Percentiles rank a stretch among this genome's conserved stretches.
Evolutionary conservation across 345 rosid species (phyloP).

Genomic region (Anacardium occidentale): DNA sequence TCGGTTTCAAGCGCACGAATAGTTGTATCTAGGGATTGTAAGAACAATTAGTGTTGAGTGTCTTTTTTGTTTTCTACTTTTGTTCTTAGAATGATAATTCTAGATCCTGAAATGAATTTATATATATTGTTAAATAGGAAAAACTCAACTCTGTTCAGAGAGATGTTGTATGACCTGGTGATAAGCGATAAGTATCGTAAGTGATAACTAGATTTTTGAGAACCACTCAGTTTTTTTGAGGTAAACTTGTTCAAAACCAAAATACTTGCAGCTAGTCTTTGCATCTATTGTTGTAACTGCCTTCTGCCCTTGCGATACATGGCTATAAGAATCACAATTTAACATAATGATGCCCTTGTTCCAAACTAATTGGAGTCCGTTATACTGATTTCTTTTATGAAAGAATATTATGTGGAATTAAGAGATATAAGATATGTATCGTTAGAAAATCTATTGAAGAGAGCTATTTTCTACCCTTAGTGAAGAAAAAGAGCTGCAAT

Average conservation of each 20-base stretch:
- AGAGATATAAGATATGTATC: not conserved
- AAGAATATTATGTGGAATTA: not conserved
- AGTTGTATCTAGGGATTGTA: not conserved
- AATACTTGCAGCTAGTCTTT: not conserved
- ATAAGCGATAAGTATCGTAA: not conserved
- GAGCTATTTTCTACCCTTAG: not conserved
- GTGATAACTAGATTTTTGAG: not conserved
- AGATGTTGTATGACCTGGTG: not conserved
- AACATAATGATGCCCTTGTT: not conserved
- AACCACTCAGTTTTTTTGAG: slow-evolving; percentile 1
- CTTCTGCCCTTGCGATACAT: not conserved
- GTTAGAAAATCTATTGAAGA: not conserved
- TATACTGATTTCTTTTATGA: not conserved
- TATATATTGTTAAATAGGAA: not conserved
- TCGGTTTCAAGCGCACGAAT: not conserved
- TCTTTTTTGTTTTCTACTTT: not conserved
- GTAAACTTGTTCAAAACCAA: not conserved
- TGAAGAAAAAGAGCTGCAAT: not conserved
- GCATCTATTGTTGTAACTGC: not conserved
- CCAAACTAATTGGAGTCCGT: not conserved
- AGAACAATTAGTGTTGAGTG: not conserved
- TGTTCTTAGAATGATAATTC: not conserved
- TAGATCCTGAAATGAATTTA: not conserved
- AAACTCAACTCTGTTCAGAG: not conserved
- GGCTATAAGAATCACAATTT: not conserved